These are phyloP conservation scores for Spathaspora sp. DNA, from an alignment of 1,139 yeast genomes.

Conservation along the genomic window DNA sequence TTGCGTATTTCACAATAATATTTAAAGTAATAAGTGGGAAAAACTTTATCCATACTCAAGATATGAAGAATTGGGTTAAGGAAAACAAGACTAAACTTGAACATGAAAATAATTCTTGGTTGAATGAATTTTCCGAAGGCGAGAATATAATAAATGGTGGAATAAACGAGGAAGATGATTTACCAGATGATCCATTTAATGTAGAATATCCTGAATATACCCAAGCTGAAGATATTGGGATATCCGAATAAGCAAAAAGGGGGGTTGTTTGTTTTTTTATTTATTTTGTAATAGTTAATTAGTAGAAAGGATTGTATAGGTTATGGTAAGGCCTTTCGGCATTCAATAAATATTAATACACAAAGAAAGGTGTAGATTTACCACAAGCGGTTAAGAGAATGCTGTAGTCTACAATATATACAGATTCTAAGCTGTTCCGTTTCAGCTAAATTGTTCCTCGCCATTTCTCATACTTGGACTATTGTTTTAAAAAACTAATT, in stretches of 20 bases:
- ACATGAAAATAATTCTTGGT: conserved; percentile 39
- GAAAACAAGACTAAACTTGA: conserved; percentile 16
- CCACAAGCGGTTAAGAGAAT: too few species aligned
- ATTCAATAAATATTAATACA: background rate
- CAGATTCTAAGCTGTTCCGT: too few species aligned
- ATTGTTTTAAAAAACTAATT: too few species aligned
- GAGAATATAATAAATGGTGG: conserved; percentile 20
- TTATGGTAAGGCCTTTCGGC: background rate
- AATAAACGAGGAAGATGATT: conserved; percentile 7
- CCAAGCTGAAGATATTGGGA: conserved; percentile 23
- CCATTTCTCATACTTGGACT: too few species aligned
- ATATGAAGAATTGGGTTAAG: conserved; percentile 21
- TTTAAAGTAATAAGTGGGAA: conserved; percentile 47
- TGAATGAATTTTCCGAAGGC: conserved; percentile 46
- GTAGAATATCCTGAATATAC: conserved; percentile 21
- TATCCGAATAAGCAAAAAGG: conserved; percentile 23
- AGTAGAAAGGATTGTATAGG: background rate
- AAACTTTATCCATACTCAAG: conserved; percentile 10
- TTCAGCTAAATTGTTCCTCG: too few species aligned
- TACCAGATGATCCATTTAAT: conserved; percentile 24
- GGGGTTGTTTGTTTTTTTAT: too few species aligned
- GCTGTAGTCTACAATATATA: too few species aligned
- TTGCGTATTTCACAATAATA: conserved; percentile 57
- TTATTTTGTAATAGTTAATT: background rate
- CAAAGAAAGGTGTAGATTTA: too few species aligned